Percentiles rank a stretch among this genome's conserved stretches.
These are phyloP conservation scores for Paratinospora sagittata DNA, from an alignment of 164 flowering plant genomes.

Conservation along the genomic window DNA sequence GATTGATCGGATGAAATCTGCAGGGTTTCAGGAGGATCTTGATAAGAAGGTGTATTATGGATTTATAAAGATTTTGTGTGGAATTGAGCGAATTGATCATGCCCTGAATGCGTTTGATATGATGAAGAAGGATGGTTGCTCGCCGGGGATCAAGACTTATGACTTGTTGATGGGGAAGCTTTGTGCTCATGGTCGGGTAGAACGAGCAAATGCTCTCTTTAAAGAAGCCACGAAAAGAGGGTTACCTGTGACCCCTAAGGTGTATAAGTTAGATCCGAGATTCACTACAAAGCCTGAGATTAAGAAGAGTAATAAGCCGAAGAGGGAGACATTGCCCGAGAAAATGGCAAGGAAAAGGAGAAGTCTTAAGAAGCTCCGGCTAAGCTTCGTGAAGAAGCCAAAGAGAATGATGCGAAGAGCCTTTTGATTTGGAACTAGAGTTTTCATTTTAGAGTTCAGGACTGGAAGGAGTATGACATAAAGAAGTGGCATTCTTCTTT, in stretches of 20 bases:
- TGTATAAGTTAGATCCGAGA: constrained; percentile 57
- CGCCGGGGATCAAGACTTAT: constrained; percentile 70
- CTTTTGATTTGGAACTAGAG: constrained; percentile 24
- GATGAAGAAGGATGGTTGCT: constrained; percentile 80
- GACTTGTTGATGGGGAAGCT: constrained; percentile 71
- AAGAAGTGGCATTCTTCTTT: too few species aligned
- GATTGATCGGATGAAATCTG: constrained; percentile 85
- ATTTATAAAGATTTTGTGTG: constrained; percentile 76
- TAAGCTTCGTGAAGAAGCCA: constrained; percentile 95
- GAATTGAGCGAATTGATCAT: constrained; percentile 91
- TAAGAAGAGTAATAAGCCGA: constrained; percentile 52
- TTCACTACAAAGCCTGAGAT: constrained; percentile 49
- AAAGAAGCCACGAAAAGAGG: constrained; percentile 59
- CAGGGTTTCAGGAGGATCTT: constrained; percentile 58
- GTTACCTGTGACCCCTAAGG: constrained; percentile 45
- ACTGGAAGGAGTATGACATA: too few species aligned
- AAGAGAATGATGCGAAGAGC: constrained; percentile 42
- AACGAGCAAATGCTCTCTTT: constrained; percentile 59
- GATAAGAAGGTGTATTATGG: constrained; percentile 63
- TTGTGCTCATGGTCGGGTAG: constrained; percentile 58
- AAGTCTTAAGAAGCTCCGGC: constrained; percentile 50
- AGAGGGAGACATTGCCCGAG: constrained; percentile 89
- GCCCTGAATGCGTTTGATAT: constrained; percentile 68
- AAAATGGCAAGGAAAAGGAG: constrained; percentile 88
- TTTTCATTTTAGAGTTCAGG: too few species aligned